phyloP scores from a whole-genome alignment of 345 rosid species.

The Eucalyptus microcorys region DNA sequence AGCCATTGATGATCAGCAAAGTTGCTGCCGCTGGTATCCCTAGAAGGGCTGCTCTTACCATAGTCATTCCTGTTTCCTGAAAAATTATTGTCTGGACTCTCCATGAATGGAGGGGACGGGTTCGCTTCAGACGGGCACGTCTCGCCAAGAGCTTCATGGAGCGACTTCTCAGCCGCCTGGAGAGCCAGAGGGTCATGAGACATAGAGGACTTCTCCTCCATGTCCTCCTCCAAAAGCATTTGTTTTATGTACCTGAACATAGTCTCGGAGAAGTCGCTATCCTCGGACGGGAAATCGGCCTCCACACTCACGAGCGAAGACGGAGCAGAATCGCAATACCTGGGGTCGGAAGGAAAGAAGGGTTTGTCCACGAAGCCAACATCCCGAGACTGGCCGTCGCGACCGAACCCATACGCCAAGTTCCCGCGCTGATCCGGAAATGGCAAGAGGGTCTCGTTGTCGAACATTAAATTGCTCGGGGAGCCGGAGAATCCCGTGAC shows the following conservation, averaged over 20 bases:
- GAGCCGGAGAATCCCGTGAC: neutral
- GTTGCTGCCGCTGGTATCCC: constrained; percentile 3
- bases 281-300: constrained; percentile 30
- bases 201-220: constrained; percentile 29
- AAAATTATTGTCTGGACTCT: constrained; percentile 7
- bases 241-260: constrained; percentile 39
- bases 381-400: neutral
- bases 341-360: neutral
- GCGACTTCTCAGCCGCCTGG: constrained; percentile 47
- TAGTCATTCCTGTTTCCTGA: constrained; percentile 6
- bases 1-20: constrained; percentile 33
- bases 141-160: constrained; percentile 27
- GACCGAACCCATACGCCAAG: neutral
- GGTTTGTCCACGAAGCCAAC: constrained; percentile 12
- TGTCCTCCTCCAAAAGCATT: constrained; percentile 58
- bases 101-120: neutral
- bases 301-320: constrained; percentile 1
- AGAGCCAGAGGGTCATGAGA: constrained; percentile 32
- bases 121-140: neutral
- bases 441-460: constrained; percentile 13
- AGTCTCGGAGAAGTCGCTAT: constrained; percentile 32
- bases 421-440: constrained; percentile 5
- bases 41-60: constrained; percentile 4
- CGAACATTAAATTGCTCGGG: constrained; percentile 9
- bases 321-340: neutral